Evolutionary conservation across 345 rosid species (phyloP).

Genomic region (Aquilaria malaccensis): DNA sequence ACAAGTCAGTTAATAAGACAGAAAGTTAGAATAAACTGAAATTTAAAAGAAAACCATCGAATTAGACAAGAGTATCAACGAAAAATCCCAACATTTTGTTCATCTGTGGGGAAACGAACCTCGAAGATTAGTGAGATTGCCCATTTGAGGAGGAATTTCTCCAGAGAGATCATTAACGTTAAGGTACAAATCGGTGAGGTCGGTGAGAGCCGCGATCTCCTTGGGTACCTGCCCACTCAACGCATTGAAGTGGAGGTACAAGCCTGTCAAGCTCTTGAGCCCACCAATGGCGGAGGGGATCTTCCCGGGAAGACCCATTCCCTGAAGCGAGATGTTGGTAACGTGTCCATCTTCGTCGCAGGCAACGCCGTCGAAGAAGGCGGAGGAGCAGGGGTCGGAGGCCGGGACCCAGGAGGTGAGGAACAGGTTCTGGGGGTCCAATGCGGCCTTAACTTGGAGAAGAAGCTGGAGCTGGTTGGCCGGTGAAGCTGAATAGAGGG

Average conservation of each 20-base stretch:
- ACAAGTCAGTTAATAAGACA: neutral
- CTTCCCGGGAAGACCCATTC: conserved; percentile 74
- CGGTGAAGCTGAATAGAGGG: conserved; percentile 32
- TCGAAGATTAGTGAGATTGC: conserved; percentile 71
- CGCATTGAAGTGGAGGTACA: conserved; percentile 86
- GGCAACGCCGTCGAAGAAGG: conserved; percentile 76
- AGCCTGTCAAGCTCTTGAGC: conserved; percentile 72
- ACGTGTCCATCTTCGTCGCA: conserved; percentile 67
- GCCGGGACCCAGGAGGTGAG: conserved; percentile 64
- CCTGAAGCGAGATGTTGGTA: conserved; percentile 83
- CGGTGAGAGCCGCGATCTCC: conserved; percentile 56
- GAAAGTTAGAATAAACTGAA: neutral
- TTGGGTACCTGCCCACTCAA: conserved; percentile 66
- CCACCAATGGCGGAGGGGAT: conserved; percentile 70
- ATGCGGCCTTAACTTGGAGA: conserved; percentile 66
- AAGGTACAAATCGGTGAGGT: conserved; percentile 72
- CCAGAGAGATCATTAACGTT: conserved; percentile 85
- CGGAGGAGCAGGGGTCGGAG: conserved; percentile 48
- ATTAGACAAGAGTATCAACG: neutral
- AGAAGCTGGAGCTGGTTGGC: conserved; percentile 46
- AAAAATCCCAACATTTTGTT: neutral
- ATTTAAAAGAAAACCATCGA: neutral
- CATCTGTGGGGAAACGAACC: conserved; percentile 34
- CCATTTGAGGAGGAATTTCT: conserved; percentile 61
- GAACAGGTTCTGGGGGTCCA: conserved; percentile 64